phyloP scores from a whole-genome alignment of 2,329 filamentous ascomycete species.

The Pyricularia grisea region DNA sequence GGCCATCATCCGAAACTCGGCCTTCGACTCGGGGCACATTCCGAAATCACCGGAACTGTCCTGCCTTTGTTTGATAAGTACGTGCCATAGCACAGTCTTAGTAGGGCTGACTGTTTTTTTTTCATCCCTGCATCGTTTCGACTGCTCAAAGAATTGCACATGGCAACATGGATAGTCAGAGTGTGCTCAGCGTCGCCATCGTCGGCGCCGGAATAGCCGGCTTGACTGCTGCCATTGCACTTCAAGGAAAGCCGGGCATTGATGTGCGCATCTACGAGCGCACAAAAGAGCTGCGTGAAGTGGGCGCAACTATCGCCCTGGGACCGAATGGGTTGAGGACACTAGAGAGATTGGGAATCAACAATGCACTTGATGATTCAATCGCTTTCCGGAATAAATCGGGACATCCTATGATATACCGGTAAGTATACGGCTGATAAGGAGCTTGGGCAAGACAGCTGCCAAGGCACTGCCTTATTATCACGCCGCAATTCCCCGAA shows the following conservation, averaged over 20 bases:
- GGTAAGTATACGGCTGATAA: slow-evolving; percentile 15
- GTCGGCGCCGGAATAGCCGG: slow-evolving; percentile 27
- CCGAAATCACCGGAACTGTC: not conserved
- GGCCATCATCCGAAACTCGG: not conserved
- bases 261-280: slow-evolving; percentile 35
- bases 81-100: not conserved
- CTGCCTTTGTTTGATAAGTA: not conserved
- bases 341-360: slow-evolving; percentile 37
- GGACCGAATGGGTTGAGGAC: slow-evolving; percentile 44
- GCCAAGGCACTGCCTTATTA: not conserved
- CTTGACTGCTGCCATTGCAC: slow-evolving; percentile 23
- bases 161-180: not conserved
- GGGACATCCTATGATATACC: slow-evolving; percentile 33
- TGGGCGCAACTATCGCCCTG: slow-evolving; percentile 37
- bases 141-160: not conserved
- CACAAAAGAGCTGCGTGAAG: slow-evolving; percentile 32
- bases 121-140: not conserved
- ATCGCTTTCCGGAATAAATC: slow-evolving; percentile 30
- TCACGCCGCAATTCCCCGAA: too few relatives aligned
- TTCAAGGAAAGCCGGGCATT: slow-evolving; percentile 10
- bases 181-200: slow-evolving; percentile 15
- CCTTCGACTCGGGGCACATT: not conserved
- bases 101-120: too few relatives aligned
- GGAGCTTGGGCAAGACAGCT: too few relatives aligned
- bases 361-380: slow-evolving; percentile 30